Evolutionary conservation across 1,284 basidiomycete genomes (phyloP), one percentile per base, ranked within the genome.

Genomic region (Pisolithus thermaeus): DNA sequence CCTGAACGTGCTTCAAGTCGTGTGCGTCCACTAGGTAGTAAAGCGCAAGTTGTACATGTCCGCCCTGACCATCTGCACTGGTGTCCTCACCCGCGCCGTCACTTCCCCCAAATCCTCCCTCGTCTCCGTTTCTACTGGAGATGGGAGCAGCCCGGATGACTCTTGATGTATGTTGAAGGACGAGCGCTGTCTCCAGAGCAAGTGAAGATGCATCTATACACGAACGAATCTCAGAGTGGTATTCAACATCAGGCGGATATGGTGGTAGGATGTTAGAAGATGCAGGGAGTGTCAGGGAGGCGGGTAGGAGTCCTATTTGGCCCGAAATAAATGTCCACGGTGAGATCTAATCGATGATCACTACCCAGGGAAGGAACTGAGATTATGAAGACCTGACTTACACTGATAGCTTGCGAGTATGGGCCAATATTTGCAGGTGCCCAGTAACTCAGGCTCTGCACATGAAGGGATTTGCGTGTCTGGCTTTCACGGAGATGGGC

Each of bases 341-440:
- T 52, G 81, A 82, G 39, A 78, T 81, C 89, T 94, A 61, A 47
- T 39, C 36, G n/a, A 35, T 25, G 20, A 28, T 20, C 16, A 22
- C 22, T 28, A 23, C 27, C 32, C 50, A 14, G 16, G 36, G n/a
- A 51, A 42, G 25, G 47, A 16, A 53, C 53, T 27, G 51, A 54
- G 7, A 50, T 52, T 45, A 20, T 9, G 38, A 54, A 32, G 28
- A 35, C 7, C 58, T 52, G 30, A 73, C 84, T 61, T 55, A 92
- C 91, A 49, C 78, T 76, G 49, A 98, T 81, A 7, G 92, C 88
- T 70, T 99, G 97, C 0, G 93, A 96, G 68, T 99, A 99, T 2
- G 97, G 97, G 0, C 97, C 97, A 51, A 99, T 99, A 66, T 98
- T 99, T 2, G 97, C 96, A 8, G 97, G 94, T 16, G 96, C 96